These are phyloP conservation scores for Aristolochia californica DNA, from an alignment of 164 flowering plant genomes.

Conservation along the genomic window DNA sequence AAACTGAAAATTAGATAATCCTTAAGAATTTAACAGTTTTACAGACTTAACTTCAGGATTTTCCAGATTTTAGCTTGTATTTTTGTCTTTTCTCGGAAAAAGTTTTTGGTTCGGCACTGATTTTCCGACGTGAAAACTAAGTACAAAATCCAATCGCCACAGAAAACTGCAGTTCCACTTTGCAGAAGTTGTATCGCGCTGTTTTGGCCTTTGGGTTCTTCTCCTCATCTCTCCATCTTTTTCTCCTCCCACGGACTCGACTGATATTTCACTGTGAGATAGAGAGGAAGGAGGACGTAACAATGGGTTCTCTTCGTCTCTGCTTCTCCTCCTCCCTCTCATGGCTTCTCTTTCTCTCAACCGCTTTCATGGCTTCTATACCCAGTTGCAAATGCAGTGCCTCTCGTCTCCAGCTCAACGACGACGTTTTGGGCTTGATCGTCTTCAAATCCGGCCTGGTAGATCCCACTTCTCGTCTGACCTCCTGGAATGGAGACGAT, in stretches of 20 bases:
- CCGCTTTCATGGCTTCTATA: not conserved
- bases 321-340: slow-evolving; percentile 1
- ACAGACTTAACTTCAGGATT: too few species aligned
- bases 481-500: slow-evolving; percentile 77
- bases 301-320: not conserved
- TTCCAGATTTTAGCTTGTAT: too few species aligned
- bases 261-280: not conserved
- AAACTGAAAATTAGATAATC: too few species aligned
- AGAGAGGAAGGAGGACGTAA: not conserved
- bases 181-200: too few species aligned
- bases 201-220: not conserved
- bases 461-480: slow-evolving; percentile 43
- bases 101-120: too few species aligned
- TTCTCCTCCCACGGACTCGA: not conserved
- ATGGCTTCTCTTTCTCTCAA: not conserved
- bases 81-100: too few species aligned
- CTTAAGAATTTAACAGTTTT: too few species aligned
- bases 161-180: too few species aligned
- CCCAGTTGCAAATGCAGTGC: slow-evolving; percentile 6
- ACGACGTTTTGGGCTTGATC: slow-evolving; percentile 75
- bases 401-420: slow-evolving; percentile 38
- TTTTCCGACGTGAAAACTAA: too few species aligned
- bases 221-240: not conserved
- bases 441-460: slow-evolving; percentile 67
- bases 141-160: too few species aligned